phyloP scores from a whole-genome alignment of 1,284 basidiomycete species.

The Ustilago hordei region DNA sequence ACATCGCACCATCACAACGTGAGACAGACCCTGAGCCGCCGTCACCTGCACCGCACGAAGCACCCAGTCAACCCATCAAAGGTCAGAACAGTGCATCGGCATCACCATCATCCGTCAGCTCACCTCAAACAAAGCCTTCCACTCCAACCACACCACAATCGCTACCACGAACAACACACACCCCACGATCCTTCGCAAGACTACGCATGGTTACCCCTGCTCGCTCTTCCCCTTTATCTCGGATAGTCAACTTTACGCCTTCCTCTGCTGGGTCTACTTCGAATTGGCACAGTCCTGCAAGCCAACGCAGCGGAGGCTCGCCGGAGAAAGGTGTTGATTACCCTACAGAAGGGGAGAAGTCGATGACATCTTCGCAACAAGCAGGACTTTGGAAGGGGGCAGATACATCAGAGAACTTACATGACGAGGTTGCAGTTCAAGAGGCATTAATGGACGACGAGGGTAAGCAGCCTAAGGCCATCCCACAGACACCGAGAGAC shows the following conservation, averaged over 20 bases:
- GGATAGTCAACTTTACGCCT: slow-evolving; percentile 34
- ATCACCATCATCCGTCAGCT: neutral
- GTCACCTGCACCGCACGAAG: neutral
- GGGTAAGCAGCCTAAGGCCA: too few relatives aligned
- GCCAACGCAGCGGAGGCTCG: slow-evolving; percentile 1
- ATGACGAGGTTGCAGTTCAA: too few relatives aligned
- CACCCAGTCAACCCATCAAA: neutral
- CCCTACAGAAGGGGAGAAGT: too few relatives aligned
- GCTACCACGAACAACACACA: slow-evolving; percentile 8
- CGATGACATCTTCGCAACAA: too few relatives aligned
- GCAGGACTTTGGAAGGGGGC: too few relatives aligned
- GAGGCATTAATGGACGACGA: too few relatives aligned
- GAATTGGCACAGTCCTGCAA: slow-evolving; percentile 30
- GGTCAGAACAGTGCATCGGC: neutral
- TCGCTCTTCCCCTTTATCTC: slow-evolving; percentile 33
- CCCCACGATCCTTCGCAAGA: slow-evolving; percentile 23
- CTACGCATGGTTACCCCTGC: slow-evolving; percentile 32
- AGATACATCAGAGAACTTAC: too few relatives aligned
- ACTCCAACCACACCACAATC: slow-evolving; percentile 9
- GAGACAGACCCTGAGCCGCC: neutral
- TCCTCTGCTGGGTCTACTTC: slow-evolving; percentile 13
- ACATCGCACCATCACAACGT: neutral
- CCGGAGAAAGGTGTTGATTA: too few relatives aligned
- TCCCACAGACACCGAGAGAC: slow-evolving; percentile 14
- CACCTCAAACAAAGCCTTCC: neutral